Percentiles rank a stretch among this genome's conserved stretches.
phyloP scores from a whole-genome alignment of 805 yeast genomes.

The Kockiozyma suomiensis region DNA sequence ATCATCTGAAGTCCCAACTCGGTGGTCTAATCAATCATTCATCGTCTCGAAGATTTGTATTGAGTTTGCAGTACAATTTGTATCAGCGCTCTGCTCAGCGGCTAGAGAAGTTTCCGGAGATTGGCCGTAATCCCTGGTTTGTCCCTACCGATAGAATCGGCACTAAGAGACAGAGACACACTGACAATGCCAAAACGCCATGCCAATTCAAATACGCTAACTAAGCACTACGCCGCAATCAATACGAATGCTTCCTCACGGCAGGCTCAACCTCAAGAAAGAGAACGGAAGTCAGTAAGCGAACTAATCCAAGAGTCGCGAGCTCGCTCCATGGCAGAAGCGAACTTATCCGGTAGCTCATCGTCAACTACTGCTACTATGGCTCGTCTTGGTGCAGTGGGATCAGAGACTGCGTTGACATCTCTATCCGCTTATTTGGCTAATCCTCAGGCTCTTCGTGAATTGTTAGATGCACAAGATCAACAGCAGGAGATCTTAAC shows the following conservation, averaged over 20 bases:
- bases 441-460: slow-evolving; percentile 11
- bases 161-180: neutral
- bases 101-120: too few species aligned
- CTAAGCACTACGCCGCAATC: slow-evolving; percentile 32
- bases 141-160: neutral
- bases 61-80: too few species aligned
- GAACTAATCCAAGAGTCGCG: slow-evolving; percentile 32
- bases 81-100: too few species aligned
- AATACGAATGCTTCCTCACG: slow-evolving; percentile 10
- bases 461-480: neutral
- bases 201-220: slow-evolving; percentile 27
- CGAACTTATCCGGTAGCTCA: slow-evolving; percentile 8
- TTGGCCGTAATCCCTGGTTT: neutral
- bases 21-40: too few species aligned
- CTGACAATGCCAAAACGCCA: slow-evolving; percentile 28
- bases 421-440: slow-evolving; percentile 24
- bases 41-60: too few species aligned
- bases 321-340: slow-evolving; percentile 12
- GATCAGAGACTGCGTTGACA: neutral
- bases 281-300: slow-evolving; percentile 18
- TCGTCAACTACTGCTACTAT: slow-evolving; percentile 11
- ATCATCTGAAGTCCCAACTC: too few species aligned
- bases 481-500: neutral
- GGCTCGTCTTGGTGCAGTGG: neutral
- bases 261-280: slow-evolving; percentile 9